phyloP scores from a whole-genome alignment of 148 eudicot genomes.

The Vaccinium corymbosum region DNA sequence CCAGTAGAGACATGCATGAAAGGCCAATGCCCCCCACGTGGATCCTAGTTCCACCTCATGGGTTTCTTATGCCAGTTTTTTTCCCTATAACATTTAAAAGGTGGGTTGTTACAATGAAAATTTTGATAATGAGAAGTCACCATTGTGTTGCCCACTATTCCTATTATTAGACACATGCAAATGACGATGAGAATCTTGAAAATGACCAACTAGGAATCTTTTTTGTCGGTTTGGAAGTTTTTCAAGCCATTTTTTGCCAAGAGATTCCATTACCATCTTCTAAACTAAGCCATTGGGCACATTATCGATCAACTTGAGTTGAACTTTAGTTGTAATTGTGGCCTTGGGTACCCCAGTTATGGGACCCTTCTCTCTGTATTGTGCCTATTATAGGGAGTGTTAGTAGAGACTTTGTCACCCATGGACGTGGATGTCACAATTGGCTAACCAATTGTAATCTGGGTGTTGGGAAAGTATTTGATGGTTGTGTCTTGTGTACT shows the following conservation, averaged over 20 bases:
- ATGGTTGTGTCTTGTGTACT: background rate
- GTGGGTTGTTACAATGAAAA: no score
- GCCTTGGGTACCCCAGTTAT: constrained; percentile 6
- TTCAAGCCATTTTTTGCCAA: constrained; percentile 6
- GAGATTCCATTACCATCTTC: constrained; percentile 17
- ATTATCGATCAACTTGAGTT: background rate
- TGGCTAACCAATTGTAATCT: constrained; percentile 16
- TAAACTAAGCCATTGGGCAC: constrained; percentile 11
- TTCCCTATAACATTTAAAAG: no score
- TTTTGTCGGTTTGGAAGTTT: constrained; percentile 17
- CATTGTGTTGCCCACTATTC: constrained; percentile 15
- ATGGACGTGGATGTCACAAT: constrained; percentile 33
- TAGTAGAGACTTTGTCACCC: constrained; percentile 34
- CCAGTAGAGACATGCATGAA: no score
- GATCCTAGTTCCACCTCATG: no score
- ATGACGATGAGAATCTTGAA: constrained; percentile 14
- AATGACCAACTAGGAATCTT: constrained; percentile 30
- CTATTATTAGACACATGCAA: background rate
- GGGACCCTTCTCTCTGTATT: constrained; percentile 22
- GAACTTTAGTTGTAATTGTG: constrained; percentile 9
- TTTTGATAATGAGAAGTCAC: background rate
- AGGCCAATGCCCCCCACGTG: no score
- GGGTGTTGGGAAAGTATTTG: background rate
- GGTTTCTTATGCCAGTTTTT: no score
- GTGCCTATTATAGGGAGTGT: constrained; percentile 23